A percentile compares a stretch with the other conserved stretches of the same genome.
Evolutionary conservation across 179 eudicot genomes (phyloP).

Genomic region (Silene noctiflora): DNA sequence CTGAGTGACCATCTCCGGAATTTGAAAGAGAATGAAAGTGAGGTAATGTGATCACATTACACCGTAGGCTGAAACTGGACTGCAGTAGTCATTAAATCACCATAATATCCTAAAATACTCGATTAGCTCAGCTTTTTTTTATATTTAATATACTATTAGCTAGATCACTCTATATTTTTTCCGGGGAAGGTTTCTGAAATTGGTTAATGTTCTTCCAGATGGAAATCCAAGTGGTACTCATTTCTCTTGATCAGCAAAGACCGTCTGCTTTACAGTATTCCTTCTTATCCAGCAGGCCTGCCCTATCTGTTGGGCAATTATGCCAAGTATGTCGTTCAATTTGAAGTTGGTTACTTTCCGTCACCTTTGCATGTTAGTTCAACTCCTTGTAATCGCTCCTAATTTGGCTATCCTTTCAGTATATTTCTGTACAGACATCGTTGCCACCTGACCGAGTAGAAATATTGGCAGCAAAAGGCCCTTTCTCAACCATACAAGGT

Average conservation of each 20-base stretch:
- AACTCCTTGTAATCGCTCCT: background rate
- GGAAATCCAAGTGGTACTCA: constrained; percentile 49
- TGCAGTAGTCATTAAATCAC: no score
- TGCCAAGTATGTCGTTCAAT: constrained; percentile 44
- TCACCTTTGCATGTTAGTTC: background rate
- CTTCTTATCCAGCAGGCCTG: constrained; percentile 47
- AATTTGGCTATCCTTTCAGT: constrained; percentile 36
- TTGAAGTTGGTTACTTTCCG: background rate
- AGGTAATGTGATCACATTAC: constrained; percentile 39
- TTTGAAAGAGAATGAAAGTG: constrained; percentile 43
- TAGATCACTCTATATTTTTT: no score
- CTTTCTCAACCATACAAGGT: constrained; percentile 19
- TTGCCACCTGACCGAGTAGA: constrained; percentile 51
- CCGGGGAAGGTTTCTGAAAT: constrained; percentile 18
- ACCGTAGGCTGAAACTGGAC: no score
- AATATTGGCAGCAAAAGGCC: constrained; percentile 46
- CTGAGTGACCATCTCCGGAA: constrained; percentile 50
- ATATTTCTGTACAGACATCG: constrained; percentile 52
- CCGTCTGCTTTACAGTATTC: constrained; percentile 39
- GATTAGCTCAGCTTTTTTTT: no score
- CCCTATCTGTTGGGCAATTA: constrained; percentile 47
- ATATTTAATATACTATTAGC: background rate
- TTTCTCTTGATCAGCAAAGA: constrained; percentile 48
- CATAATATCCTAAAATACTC: no score
- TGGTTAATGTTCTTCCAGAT: constrained; percentile 39